Evolutionary conservation across 208 protist genomes (phyloP).

Genomic region (Crithidia brevicula): DNA sequence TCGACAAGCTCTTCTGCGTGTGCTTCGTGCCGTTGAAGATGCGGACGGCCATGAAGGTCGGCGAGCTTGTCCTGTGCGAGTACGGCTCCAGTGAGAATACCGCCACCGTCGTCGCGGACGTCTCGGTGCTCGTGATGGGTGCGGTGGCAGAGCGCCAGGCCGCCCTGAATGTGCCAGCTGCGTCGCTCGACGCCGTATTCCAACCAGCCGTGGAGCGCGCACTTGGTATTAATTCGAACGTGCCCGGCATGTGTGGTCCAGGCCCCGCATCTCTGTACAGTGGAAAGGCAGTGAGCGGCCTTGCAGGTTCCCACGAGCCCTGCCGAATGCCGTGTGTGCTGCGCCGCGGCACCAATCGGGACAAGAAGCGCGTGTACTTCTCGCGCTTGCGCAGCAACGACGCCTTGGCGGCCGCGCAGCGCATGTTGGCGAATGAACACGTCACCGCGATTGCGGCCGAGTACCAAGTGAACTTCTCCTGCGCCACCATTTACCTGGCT

Average conservation of each 20-base stretch:
- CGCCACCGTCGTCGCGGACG: constrained; percentile 59
- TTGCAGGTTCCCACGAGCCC: constrained; percentile 30
- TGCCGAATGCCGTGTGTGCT: constrained; percentile 66
- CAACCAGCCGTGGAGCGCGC: constrained; percentile 1
- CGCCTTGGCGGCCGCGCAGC: constrained; percentile 46
- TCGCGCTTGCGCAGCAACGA: constrained; percentile 64
- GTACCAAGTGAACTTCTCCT: constrained; percentile 82
- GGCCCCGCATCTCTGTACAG: too few species aligned
- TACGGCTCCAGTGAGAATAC: constrained; percentile 51
- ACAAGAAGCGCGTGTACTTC: constrained; percentile 81
- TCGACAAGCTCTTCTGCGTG: constrained; percentile 59
- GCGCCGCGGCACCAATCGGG: constrained; percentile 75
- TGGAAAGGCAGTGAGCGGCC: too few species aligned
- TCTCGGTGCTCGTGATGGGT: constrained; percentile 37
- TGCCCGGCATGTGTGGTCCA: background rate
- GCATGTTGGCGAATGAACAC: constrained; percentile 33
- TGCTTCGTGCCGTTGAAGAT: constrained; percentile 58
- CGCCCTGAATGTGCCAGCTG: background rate
- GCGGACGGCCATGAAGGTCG: constrained; percentile 40
- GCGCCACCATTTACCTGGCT: constrained; percentile 52
- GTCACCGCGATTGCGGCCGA: constrained; percentile 51
- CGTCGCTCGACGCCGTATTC: constrained; percentile 2
- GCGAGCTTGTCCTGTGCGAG: constrained; percentile 75
- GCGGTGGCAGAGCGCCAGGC: background rate
- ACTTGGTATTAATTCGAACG: background rate